Conservation (phyloP, 2,329 filamentous ascomycete genomes). For the Canariomyces notabilis region DNA sequence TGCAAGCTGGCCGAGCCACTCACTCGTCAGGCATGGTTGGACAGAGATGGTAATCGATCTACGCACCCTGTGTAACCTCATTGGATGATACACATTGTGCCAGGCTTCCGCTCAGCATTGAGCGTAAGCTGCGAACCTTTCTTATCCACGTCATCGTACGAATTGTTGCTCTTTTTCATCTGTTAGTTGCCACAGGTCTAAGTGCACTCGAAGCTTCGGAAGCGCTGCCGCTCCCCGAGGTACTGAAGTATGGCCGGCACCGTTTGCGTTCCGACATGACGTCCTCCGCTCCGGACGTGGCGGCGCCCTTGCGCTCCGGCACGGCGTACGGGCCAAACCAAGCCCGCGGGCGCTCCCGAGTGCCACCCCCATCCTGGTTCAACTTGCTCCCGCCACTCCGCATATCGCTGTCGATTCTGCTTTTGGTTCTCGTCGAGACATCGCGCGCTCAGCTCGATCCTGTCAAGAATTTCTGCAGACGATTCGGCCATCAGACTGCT, state of each 20-base stretch:
- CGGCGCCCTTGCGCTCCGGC: neutral
- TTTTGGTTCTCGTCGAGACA: neutral
- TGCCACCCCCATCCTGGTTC: neutral
- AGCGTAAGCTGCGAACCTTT: neutral
- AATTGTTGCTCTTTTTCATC: neutral
- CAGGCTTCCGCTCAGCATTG: slow-evolving; percentile 1
- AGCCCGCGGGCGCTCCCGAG: neutral
- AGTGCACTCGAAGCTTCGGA: neutral
- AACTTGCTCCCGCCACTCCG: neutral
- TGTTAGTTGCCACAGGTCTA: neutral
- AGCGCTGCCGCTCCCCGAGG: neutral
- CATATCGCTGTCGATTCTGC: slow-evolving; percentile 6
- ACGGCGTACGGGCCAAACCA: neutral
- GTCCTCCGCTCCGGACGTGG: slow-evolving; percentile 5
- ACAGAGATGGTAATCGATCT: neutral
- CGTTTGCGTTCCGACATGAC: slow-evolving; percentile 6
- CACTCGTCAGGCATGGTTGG: neutral
- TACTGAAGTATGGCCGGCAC: slow-evolving; percentile 6
- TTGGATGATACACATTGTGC: neutral
- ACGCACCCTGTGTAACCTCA: slow-evolving; percentile 6
- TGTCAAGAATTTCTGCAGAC: slow-evolving; percentile 48
- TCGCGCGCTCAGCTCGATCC: slow-evolving; percentile 41
- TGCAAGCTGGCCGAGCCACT: slow-evolving; percentile 9
- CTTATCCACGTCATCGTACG: neutral
- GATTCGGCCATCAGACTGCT: slow-evolving; percentile 56